phyloP scores from a whole-genome alignment of 169 alveolate genomes.

The Babesia bigemina region DNA sequence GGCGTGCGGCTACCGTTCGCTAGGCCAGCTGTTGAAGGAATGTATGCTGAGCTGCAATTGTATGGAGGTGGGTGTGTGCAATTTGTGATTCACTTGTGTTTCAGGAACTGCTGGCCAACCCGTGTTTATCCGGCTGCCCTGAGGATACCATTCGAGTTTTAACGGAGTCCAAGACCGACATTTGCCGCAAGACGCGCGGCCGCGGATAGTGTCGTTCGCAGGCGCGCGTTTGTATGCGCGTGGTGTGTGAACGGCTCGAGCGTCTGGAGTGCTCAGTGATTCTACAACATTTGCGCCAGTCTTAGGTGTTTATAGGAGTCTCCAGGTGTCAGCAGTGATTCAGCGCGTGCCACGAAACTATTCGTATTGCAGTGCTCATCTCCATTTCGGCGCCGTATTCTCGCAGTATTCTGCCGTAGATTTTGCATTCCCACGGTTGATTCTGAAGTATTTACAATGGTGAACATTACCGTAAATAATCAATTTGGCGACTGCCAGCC shows the following conservation, averaged over 20 bases:
- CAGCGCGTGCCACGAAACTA: not conserved
- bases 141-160: constrained; percentile 59
- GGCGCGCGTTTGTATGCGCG: not conserved
- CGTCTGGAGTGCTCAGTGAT: not conserved
- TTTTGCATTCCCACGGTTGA: not conserved
- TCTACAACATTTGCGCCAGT: not conserved
- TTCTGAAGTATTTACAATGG: constrained; percentile 24
- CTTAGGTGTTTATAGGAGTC: not conserved
- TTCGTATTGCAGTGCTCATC: not conserved
- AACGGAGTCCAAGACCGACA: constrained; percentile 62
- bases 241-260: constrained; percentile 13
- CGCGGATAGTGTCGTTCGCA: not conserved
- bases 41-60: constrained; percentile 78
- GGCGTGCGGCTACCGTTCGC: constrained; percentile 73
- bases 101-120: constrained; percentile 59
- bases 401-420: not conserved
- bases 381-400: not conserved
- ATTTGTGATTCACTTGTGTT: not conserved
- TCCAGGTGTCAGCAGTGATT: constrained; percentile 6
- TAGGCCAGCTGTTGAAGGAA: constrained; percentile 71
- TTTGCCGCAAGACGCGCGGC: constrained; percentile 44
- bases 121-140: constrained; percentile 55
- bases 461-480: constrained; percentile 37
- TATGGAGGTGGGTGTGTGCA: constrained; percentile 68
- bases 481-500: constrained; percentile 48